Conservation (phyloP, 305 asterid species). For the Fraxinus greggii region DNA sequence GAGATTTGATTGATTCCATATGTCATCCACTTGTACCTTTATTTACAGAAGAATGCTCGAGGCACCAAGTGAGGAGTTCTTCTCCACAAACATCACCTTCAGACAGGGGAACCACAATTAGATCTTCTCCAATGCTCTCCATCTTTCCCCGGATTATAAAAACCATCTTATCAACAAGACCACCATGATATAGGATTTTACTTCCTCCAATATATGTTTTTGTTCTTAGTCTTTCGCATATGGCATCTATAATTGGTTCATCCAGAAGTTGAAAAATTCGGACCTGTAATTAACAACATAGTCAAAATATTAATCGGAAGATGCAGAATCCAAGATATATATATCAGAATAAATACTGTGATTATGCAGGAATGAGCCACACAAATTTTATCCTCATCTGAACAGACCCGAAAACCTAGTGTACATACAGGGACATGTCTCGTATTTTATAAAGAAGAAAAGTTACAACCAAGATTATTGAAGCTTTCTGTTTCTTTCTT, state of each 20-base stretch:
- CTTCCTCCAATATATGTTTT: constrained; percentile 76
- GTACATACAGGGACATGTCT: background rate
- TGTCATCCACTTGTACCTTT: constrained; percentile 43
- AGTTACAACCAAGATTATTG: background rate
- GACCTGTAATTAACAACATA: constrained; percentile 44
- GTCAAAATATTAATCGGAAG: background rate
- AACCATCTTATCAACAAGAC: constrained; percentile 80
- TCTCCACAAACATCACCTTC: constrained; percentile 80
- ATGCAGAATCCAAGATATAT: background rate
- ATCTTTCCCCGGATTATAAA: constrained; percentile 68
- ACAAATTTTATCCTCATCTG: background rate
- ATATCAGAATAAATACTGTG: background rate
- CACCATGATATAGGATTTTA: constrained; percentile 52
- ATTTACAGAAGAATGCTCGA: constrained; percentile 68
- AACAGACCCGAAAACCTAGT: background rate
- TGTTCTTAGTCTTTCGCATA: constrained; percentile 67
- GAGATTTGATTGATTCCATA: background rate
- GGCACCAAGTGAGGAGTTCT: constrained; percentile 90
- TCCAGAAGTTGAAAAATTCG: constrained; percentile 66
- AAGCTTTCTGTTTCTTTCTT: background rate
- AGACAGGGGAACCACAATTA: constrained; percentile 36
- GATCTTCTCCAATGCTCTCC: constrained; percentile 65
- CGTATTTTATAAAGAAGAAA: background rate
- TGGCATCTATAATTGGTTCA: constrained; percentile 75
- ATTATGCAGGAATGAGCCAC: background rate